Conservation (phyloP, 441 rosid genomes). For the Euphorbia celastroides region DNA sequence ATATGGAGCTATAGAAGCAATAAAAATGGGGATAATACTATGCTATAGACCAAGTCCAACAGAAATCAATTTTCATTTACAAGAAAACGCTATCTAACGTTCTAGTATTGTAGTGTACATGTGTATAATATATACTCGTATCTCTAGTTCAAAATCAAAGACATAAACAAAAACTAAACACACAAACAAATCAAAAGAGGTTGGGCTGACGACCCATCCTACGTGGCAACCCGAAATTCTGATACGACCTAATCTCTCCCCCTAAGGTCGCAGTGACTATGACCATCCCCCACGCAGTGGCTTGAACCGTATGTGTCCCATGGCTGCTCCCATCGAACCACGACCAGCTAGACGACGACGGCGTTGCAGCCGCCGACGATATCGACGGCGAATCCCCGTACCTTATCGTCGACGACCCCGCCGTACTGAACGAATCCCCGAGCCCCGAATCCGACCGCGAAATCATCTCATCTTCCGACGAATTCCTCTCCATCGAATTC, state of each 20-base stretch:
- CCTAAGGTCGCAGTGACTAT: slow-evolving; percentile 79
- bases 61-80: no score
- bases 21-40: no score
- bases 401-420: slow-evolving; percentile 29
- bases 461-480: slow-evolving; percentile 44
- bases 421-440: no score
- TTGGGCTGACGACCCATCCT: slow-evolving; percentile 56
- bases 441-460: slow-evolving; percentile 33
- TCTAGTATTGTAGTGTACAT: no score
- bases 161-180: neutral
- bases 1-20: no score
- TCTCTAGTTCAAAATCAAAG: no score
- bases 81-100: no score
- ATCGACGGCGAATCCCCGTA: slow-evolving; percentile 33
- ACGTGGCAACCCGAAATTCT: slow-evolving; percentile 83
- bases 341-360: slow-evolving; percentile 49
- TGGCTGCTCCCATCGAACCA: slow-evolving; percentile 57
- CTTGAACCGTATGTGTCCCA: slow-evolving; percentile 35
- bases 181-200: slow-evolving; percentile 32
- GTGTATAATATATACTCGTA: no score
- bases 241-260: slow-evolving; percentile 85
- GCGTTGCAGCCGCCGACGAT: no score
- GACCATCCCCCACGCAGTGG: slow-evolving; percentile 92
- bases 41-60: no score
- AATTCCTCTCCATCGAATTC: slow-evolving; percentile 20